Evolutionary conservation across 768 basidiomycete genomes (phyloP), one percentile per base, ranked within the genome.

Genomic region (Leccinellum rugosiceps): DNA sequence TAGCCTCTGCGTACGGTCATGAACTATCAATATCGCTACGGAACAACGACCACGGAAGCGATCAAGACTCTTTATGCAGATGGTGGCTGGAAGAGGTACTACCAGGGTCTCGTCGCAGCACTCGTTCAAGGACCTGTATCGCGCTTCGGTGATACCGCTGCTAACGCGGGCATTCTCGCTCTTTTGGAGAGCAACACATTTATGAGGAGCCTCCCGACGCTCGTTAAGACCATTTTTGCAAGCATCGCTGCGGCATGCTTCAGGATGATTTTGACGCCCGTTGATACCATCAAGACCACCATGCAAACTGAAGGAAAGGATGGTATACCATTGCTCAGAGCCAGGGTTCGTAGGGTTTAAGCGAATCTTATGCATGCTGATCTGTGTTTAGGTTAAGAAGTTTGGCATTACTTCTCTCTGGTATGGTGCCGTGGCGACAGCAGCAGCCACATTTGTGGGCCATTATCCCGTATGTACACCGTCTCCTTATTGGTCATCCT

Each of bases 21-120:
- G 96, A 98, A 98, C 77, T 97, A 91, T 68, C 93, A 94, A 75
- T 94, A 94, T 70, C 84, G 88, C 53, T 94, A 85, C 68, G 94
- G 94, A n/a, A 88, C 87, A 2, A 81, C 84, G 2, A 85, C 85
- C 6, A 84, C 83, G 0, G 73, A 80, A 38, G 87, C 90, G 13
- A 82, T 80, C 56, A 70, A 72, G 49, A 91, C 83, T 3, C 83
- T 95, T 17, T 88, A 88, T 68, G 73, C 72, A 2, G 88, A 94
- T 58, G 93, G 94, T 14, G 92, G 92, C 9, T 88, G 81, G 77
- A 76, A 81, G 35, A 82, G 95, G 44, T 97, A 89, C 72, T 98
- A 97, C 72, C 87, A 91, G 62, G 96, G 96, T 6, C 81, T 98
- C 34, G 66, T 72, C 0, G 90, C 94, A 1, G 96, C 95, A 1